A percentile compares a stretch with the other conserved stretches of the same genome.
Evolutionary conservation across 2,329 filamentous ascomycete genomes (phyloP).

Genomic region (Colletotrichum filicis): DNA sequence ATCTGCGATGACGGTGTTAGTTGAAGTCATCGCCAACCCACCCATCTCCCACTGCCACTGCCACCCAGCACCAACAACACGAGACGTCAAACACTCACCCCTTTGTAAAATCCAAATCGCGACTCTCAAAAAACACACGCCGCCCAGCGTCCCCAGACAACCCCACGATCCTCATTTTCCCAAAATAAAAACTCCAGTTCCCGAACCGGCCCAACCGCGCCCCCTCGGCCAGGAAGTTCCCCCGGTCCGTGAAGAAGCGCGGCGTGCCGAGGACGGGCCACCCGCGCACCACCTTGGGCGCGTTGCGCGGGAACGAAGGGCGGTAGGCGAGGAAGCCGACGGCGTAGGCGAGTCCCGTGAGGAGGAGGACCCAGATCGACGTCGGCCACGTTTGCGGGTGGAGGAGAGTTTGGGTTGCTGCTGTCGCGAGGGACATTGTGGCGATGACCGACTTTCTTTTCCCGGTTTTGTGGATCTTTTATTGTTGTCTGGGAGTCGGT

Average conservation of each 20-base stretch:
- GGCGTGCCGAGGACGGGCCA: slow-evolving; percentile 56
- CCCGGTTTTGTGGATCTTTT: background rate
- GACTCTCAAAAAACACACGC: slow-evolving; percentile 56
- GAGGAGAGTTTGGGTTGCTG: slow-evolving; percentile 4
- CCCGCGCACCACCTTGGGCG: slow-evolving; percentile 39
- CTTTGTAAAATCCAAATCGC: slow-evolving; percentile 53
- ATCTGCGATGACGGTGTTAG: slow-evolving; percentile 35
- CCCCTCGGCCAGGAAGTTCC: slow-evolving; percentile 54
- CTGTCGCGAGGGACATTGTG: slow-evolving; percentile 2
- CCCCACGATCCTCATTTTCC: slow-evolving; percentile 55
- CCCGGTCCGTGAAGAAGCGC: slow-evolving; percentile 57
- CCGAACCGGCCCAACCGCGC: slow-evolving; percentile 46
- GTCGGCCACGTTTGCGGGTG: slow-evolving; percentile 36
- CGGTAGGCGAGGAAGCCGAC: slow-evolving; percentile 33
- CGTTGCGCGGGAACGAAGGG: slow-evolving; percentile 38
- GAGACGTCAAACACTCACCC: too few relatives aligned
- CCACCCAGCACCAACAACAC: too few relatives aligned
- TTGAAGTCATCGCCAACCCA: too few relatives aligned
- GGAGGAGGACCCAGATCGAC: slow-evolving; percentile 35
- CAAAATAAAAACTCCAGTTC: slow-evolving; percentile 61
- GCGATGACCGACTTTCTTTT: background rate
- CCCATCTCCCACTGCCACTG: too few relatives aligned
- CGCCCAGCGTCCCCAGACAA: slow-evolving; percentile 55
- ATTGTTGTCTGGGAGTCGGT: background rate
- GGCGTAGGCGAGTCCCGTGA: slow-evolving; percentile 29